phyloP scores from a whole-genome alignment of 345 rosid species.

The Microthlaspi erraticum region DNA sequence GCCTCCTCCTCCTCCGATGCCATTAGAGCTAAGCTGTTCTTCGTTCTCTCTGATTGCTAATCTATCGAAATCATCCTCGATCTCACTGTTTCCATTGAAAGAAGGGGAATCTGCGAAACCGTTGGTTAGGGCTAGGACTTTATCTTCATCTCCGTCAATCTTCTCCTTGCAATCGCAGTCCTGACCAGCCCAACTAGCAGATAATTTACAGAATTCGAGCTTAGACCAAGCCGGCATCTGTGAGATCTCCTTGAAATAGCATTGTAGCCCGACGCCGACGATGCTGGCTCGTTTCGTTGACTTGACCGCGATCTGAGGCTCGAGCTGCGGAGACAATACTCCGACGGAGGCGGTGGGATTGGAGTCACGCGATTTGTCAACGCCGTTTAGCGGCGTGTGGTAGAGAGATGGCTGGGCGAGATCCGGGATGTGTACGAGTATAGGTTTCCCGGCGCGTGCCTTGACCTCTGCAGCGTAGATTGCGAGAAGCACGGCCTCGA shows the following conservation, averaged over 20 bases:
- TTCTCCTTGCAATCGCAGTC: slow-evolving; percentile 68
- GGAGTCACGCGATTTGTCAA: slow-evolving; percentile 49
- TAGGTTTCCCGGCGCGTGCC: slow-evolving; percentile 77
- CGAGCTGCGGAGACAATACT: slow-evolving; percentile 66
- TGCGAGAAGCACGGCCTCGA: slow-evolving; percentile 92
- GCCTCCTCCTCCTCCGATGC: slow-evolving; percentile 45
- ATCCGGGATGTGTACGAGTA: slow-evolving; percentile 77
- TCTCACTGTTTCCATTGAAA: slow-evolving; percentile 42
- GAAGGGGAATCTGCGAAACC: slow-evolving; percentile 33
- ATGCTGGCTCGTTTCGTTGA: slow-evolving; percentile 78
- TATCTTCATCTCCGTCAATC: slow-evolving; percentile 49
- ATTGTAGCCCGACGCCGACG: slow-evolving; percentile 70
- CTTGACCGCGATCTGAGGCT: slow-evolving; percentile 80
- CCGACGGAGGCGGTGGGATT: slow-evolving; percentile 46
- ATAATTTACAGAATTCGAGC: slow-evolving; percentile 70
- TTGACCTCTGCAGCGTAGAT: slow-evolving; percentile 80
- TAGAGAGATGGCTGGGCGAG: slow-evolving; percentile 93
- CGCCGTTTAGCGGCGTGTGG: slow-evolving; percentile 66
- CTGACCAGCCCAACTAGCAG: slow-evolving; percentile 86
- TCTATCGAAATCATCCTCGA: slow-evolving; percentile 49
- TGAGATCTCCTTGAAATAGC: slow-evolving; percentile 79
- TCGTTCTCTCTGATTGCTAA: slow-evolving; percentile 49
- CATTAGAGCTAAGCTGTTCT: slow-evolving; percentile 36
- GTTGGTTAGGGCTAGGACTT: slow-evolving; percentile 36
- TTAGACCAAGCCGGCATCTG: slow-evolving; percentile 93